phyloP scores from a whole-genome alignment of 495 filamentous ascomycete species.

The Podospora conica region DNA sequence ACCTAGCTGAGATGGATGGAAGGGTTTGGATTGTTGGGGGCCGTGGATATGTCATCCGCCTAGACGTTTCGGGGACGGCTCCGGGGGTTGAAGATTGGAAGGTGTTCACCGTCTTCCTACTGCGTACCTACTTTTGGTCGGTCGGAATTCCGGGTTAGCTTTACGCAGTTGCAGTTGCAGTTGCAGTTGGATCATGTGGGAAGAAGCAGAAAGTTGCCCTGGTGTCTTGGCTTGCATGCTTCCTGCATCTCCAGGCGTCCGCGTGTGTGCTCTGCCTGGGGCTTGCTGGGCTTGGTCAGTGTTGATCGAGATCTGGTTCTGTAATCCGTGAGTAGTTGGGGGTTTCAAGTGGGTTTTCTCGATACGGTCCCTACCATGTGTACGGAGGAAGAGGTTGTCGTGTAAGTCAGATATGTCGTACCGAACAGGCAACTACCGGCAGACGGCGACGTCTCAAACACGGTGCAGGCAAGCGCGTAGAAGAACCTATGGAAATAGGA shows the following conservation, averaged over 20 bases:
- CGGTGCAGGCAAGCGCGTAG: not conserved
- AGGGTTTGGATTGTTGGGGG: not conserved
- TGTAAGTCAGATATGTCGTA: not conserved
- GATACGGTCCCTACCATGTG: too few species aligned
- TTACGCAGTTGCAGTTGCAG: not conserved
- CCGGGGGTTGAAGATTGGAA: not conserved
- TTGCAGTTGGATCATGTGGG: too few species aligned
- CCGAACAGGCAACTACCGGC: too few species aligned
- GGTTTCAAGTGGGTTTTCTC: too few species aligned
- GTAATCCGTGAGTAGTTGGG: too few species aligned
- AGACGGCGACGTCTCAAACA: not conserved
- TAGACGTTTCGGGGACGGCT: not conserved
- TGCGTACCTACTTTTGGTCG: too few species aligned
- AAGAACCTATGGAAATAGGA: not conserved
- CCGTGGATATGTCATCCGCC: not conserved
- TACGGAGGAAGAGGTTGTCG: too few species aligned
- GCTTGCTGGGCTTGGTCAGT: too few species aligned
- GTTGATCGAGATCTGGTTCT: not conserved
- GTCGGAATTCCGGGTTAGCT: too few species aligned
- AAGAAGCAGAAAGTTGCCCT: too few species aligned
- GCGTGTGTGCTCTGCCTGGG: not conserved
- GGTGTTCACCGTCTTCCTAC: too few species aligned
- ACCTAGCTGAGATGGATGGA: not conserved
- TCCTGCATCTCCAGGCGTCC: not conserved
- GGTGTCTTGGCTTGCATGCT: not conserved